phyloP scores from a whole-genome alignment of 495 filamentous ascomycete species.

The Podospora anserina region DNA sequence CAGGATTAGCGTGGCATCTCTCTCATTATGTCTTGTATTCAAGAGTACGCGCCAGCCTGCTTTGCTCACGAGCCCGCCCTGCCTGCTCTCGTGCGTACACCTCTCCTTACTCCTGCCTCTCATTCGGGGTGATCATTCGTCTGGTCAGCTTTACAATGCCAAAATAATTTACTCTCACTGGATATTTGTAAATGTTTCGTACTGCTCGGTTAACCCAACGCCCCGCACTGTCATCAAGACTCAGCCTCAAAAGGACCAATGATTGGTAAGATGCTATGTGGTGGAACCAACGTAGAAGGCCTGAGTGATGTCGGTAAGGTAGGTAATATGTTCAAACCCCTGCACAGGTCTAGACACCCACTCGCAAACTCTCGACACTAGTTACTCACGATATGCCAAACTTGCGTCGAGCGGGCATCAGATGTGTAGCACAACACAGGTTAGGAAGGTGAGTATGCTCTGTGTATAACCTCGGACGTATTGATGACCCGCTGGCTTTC shows the following conservation, averaged over 20 bases:
- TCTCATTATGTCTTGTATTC: no score
- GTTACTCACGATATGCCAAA: not conserved
- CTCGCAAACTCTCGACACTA: not conserved
- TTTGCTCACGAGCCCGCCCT: no score
- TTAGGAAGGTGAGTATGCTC: not conserved
- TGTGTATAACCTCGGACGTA: not conserved
- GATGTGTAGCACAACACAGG: not conserved
- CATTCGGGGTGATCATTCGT: no score
- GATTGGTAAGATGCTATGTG: not conserved
- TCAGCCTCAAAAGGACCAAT: not conserved
- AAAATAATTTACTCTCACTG: no score
- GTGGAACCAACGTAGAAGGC: not conserved
- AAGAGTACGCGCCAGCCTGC: no score
- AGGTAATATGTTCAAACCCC: not conserved
- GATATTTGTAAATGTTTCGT: not conserved
- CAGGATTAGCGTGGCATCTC: no score
- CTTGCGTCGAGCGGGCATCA: not conserved
- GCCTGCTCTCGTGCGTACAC: no score
- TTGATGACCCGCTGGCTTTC: not conserved
- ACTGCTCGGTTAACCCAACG: not conserved
- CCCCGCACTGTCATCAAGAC: not conserved
- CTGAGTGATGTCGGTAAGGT: no score
- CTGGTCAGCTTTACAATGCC: no score
- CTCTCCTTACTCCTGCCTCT: no score
- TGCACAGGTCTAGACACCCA: not conserved